Evolutionary conservation across 441 rosid species (phyloP).

Genomic region (Populus trichocarpa): DNA sequence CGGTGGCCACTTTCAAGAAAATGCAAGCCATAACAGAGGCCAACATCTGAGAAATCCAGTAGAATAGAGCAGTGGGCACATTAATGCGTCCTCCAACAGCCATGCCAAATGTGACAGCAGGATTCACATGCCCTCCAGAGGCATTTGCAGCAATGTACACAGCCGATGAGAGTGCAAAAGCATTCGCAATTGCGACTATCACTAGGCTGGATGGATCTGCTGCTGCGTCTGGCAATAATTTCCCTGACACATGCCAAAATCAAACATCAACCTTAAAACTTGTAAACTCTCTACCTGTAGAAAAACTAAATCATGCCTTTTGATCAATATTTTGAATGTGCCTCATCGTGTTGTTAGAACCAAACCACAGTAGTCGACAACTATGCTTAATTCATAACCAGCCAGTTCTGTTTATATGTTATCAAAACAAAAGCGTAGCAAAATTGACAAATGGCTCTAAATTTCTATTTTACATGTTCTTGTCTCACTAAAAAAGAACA

Average conservation of each 20-base stretch:
- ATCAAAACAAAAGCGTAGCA: not conserved
- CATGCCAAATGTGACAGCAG: slow-evolving; percentile 57
- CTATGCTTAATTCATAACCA: not conserved
- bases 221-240: slow-evolving; percentile 28
- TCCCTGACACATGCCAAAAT: slow-evolving; percentile 12
- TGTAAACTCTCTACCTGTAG: not conserved
- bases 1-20: slow-evolving; percentile 53
- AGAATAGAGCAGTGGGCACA: slow-evolving; percentile 61
- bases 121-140: slow-evolving; percentile 53
- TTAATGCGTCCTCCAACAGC: slow-evolving; percentile 69
- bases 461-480: not conserved
- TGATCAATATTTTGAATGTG: not conserved
- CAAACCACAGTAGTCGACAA: not conserved
- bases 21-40: slow-evolving; percentile 90
- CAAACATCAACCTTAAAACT: not conserved
- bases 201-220: slow-evolving; percentile 53
- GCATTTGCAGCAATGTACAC: slow-evolving; percentile 56
- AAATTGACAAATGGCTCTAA: not conserved
- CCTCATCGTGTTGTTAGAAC: too few species aligned
- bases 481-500: not conserved
- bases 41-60: slow-evolving; percentile 82
- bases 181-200: slow-evolving; percentile 62
- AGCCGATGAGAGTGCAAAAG: slow-evolving; percentile 67
- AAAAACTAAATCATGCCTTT: not conserved
- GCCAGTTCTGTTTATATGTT: not conserved